A percentile compares a stretch with the other conserved stretches of the same genome.
These are phyloP conservation scores for Micractinium conductrix DNA, from an alignment of 139 green algal genomes.

Conservation along the genomic window DNA sequence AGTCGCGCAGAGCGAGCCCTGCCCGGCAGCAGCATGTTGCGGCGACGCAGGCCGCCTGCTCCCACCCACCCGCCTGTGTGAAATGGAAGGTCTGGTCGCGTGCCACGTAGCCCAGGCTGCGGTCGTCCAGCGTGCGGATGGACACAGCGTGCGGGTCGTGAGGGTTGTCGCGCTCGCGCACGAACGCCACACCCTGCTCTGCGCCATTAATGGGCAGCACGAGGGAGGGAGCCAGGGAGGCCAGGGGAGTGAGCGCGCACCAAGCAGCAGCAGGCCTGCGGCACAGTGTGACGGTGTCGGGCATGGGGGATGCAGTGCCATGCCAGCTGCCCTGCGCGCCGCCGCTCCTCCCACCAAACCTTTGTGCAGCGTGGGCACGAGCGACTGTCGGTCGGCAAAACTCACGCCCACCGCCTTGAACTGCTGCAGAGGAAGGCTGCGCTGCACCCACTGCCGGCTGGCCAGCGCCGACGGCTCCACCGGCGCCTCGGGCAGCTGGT, in stretches of 20 bases:
- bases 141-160: conserved; percentile 59
- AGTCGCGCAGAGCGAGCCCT: background rate
- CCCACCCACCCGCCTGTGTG: conserved; percentile 7
- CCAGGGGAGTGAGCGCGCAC: background rate
- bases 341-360: background rate
- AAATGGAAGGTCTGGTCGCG: conserved; percentile 41
- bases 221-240: background rate
- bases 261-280: background rate
- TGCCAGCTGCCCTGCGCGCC: background rate
- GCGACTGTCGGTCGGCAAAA: conserved; percentile 55
- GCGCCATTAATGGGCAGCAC: too few species aligned
- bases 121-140: conserved; percentile 45
- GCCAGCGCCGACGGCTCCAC: conserved; percentile 13
- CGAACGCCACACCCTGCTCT: conserved; percentile 52
- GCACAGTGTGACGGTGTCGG: background rate
- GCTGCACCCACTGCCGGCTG: conserved; percentile 23
- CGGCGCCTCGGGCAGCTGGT: background rate
- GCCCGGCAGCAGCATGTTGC: background rate
- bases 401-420: conserved; percentile 53
- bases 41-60: background rate
- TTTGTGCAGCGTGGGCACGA: conserved; percentile 30
- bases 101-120: conserved; percentile 57
- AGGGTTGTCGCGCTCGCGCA: conserved; percentile 51
- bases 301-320: background rate
- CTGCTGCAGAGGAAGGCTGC: background rate